Evolutionary conservation across 352 stramenopile genomes (phyloP), one percentile per base, ranked within the genome.

Genomic region (Phytophthora citricola): DNA sequence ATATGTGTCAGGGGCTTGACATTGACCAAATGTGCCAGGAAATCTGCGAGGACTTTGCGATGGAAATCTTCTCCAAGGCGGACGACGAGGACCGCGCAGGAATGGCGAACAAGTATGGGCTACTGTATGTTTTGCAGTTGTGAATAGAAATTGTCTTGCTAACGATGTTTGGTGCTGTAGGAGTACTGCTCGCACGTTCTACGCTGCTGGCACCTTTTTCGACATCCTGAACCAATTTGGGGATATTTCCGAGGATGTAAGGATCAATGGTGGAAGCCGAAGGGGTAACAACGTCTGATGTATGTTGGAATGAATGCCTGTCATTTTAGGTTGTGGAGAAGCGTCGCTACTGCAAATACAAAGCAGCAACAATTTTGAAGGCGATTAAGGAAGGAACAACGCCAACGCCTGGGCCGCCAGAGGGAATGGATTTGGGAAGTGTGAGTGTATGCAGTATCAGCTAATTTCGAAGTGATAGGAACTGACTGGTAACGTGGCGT

Each of bases 191-290:
- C 86, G 92, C 36, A 98, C 91, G 20, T 99, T 99, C 80, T 99
- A 99, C 82, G 96, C 95, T 0, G 96, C 96, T 2, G 94, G 92
- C 34, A 97, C 83, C 10, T 99, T 99, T 75, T 98, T 98, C 54
- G 96, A 99, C 72, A 98, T 98, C 51, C 76, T 99, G 48, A 89
- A 95, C 55, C 97, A 99, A 76, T 99, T 99, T 79, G 91, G 95
- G 34, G 71, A 91, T 3, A 78, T 90, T 32, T 85, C 82, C 9
- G 85, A 97, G 39, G 79, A 95, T 61, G 85, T 94, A 55, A 51
- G 83, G 17, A 20, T 5, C n/a, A 31, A n/a, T 27, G 34, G 5
- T 24, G 8, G 14, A 46, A 20, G 24, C 22, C n/a, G 27, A 27
- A 4, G n/a, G 43, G 12, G n/a, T 34, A 11, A 14, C 6, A 12